These are phyloP conservation scores for Coemansia brasiliensis DNA, from an alignment of 192 early-diverging fungal species.

Conservation along the genomic window DNA sequence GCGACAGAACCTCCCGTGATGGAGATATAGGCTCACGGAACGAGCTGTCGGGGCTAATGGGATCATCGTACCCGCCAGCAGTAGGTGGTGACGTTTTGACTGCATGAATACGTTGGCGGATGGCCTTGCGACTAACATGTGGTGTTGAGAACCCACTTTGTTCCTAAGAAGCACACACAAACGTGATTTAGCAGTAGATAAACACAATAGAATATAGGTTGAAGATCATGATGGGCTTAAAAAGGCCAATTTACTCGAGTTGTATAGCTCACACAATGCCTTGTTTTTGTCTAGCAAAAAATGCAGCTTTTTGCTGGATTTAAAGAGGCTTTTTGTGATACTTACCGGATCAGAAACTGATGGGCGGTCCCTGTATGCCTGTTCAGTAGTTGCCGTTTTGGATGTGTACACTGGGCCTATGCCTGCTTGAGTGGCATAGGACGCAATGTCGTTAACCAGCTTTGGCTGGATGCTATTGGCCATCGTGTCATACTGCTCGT, in stretches of 20 bases:
- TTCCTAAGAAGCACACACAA: conserved; percentile 26
- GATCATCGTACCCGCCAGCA: conserved; percentile 13
- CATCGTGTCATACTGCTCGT: conserved; percentile 37
- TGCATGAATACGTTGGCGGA: conserved; percentile 21
- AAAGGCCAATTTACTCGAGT: not conserved
- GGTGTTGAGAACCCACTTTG: conserved; percentile 40
- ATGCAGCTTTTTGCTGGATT: too few species aligned
- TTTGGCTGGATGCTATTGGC: conserved; percentile 25
- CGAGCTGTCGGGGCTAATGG: conserved; percentile 32
- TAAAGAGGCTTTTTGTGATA: too few species aligned
- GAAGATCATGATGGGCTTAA: too few species aligned
- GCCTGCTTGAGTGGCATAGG: conserved; percentile 21
- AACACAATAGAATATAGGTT: too few species aligned
- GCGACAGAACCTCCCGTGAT: conserved; percentile 15
- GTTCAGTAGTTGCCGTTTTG: not conserved
- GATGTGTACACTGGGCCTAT: conserved; percentile 15
- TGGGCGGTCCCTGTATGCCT: conserved; percentile 11
- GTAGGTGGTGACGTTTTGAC: conserved; percentile 9
- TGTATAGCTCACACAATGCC: conserved; percentile 3
- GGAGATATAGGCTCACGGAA: conserved; percentile 22
- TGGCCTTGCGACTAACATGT: conserved; percentile 25
- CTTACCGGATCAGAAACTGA: conserved; percentile 35
- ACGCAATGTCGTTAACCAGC: conserved; percentile 17
- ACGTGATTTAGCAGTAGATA: too few species aligned
- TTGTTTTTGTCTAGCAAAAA: too few species aligned